Percentiles rank a stretch among this genome's conserved stretches.
phyloP scores from a whole-genome alignment of 225 moss, liverwort and hornwort genomes.

The Climacium dendroides region DNA sequence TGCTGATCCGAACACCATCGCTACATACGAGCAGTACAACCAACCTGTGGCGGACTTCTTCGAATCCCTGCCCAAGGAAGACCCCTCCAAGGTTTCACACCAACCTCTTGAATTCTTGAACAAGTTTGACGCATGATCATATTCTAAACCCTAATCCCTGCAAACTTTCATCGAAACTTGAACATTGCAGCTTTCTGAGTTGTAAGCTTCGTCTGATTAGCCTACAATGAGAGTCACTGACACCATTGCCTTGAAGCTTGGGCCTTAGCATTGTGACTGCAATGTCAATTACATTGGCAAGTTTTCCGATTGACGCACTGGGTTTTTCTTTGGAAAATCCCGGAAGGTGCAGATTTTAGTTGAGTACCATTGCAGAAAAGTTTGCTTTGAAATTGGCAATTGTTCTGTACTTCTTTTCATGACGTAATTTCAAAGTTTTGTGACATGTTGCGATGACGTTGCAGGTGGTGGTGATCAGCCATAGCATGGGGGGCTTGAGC shows the following conservation, averaged over 20 bases:
- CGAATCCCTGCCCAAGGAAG: not conserved
- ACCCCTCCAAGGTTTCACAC: not conserved
- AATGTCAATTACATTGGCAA: not conserved
- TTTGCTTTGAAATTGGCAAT: not conserved
- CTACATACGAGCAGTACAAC: constrained; percentile 1
- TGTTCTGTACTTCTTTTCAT: not conserved
- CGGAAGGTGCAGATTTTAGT: not conserved
- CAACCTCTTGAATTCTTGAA: not conserved
- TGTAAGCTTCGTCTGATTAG: not conserved
- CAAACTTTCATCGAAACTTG: not conserved
- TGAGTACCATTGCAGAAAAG: not conserved
- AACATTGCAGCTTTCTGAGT: not conserved
- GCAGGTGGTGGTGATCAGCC: constrained; percentile 1
- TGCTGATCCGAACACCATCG: not conserved
- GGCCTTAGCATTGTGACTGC: not conserved
- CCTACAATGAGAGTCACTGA: not conserved
- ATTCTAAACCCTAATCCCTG: not conserved
- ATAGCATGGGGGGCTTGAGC: constrained; percentile 5
- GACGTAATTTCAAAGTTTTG: not conserved
- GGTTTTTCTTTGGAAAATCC: not conserved
- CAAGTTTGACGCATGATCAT: not conserved
- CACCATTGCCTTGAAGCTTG: not conserved
- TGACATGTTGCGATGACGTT: not conserved
- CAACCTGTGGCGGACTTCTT: constrained; percentile 3
- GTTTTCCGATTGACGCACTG: not conserved